Evolutionary conservation across 148 eudicot genomes (phyloP), one percentile per base, ranked within the genome.

Genomic region (Amaranthus cruentus): DNA sequence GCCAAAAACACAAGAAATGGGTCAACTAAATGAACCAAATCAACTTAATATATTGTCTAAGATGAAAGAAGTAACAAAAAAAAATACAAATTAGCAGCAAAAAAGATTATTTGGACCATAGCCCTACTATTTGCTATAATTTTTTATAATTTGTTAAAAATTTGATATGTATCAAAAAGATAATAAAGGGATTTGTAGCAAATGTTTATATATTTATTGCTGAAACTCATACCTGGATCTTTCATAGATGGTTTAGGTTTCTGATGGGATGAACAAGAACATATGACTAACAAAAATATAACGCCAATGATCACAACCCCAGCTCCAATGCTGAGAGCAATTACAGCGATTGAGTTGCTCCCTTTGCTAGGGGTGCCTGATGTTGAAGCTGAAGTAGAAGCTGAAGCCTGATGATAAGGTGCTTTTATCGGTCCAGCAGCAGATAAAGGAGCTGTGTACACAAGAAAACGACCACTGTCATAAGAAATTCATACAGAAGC

Each of bases 361-460:
- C 79, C 85, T 50, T 84, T 84, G 73, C 64, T 75, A 55, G 90
- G 76, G 70, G 84, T 48, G 58, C 47, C 79, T 60, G 74, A 47
- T 58, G 81, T 47, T 63, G 75, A 28, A 28, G 38, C 38, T 28
- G 38, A 28, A 28, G 38, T 71, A 71, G 90, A 81, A 79, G 84
- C 57, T 75, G 96, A 80, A 50, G 86, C 83, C 60, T 72, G 76
- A 50, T 73, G 78, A 56, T 76, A 71, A 78, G 83, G 85, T 74
- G 87, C 77, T 74, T 79, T 70, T 28, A 76, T 77, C 52, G 97
- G 87, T 56, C 89, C 38, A 42, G 79, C 71, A 53, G 84, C 86
- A 82, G 81, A 67, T 60, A 46, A n/a, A 46, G 97, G 97, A 78
- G 97, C 97, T 95, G 97, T 70, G 79, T 5, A 80, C 50, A 49